phyloP scores from a whole-genome alignment of 2,329 filamentous ascomycete genomes.

The Lizonia empirigonia region DNA sequence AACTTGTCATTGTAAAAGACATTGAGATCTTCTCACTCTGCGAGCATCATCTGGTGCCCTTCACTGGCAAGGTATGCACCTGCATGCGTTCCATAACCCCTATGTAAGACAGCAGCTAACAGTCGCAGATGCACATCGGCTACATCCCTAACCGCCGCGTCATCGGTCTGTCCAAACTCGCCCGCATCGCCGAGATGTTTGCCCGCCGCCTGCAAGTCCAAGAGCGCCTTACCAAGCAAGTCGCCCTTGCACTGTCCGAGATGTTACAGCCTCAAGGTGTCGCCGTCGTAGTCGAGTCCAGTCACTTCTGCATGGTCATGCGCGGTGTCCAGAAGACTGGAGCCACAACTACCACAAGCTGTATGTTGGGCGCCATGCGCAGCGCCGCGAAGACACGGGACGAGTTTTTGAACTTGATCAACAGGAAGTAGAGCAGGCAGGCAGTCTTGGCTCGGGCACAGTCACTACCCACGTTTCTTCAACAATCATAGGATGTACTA shows the following conservation, averaged over 20 bases:
- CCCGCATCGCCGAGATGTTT: constrained; percentile 97
- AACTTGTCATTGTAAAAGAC: constrained; percentile 97
- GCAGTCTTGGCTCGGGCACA: neutral
- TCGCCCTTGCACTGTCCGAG: constrained; percentile 90
- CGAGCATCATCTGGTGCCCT: constrained; percentile 97
- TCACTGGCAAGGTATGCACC: constrained; percentile 79
- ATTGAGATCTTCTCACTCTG: constrained; percentile 95
- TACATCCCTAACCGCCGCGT: constrained; percentile 93
- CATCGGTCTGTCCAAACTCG: constrained; percentile 93
- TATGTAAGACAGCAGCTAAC: constrained; percentile 12
- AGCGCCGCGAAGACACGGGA: constrained; percentile 91
- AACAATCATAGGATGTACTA: constrained; percentile 4
- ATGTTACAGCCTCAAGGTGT: constrained; percentile 93
- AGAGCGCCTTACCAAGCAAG: constrained; percentile 93
- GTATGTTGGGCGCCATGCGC: constrained; percentile 95
- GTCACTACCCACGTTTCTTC: neutral
- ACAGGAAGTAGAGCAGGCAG: constrained; percentile 28
- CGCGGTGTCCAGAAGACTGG: constrained; percentile 93
- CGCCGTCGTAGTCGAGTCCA: constrained; percentile 96
- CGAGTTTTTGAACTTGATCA: constrained; percentile 82
- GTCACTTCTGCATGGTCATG: constrained; percentile 98
- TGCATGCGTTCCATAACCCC: neutral
- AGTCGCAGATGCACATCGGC: constrained; percentile 88
- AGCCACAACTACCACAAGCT: constrained; percentile 89
- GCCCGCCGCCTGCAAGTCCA: constrained; percentile 91